Base-by-base conservation (phyloP, 1,284 basidiomycete genomes). In the Trametes polyzona region DNA sequence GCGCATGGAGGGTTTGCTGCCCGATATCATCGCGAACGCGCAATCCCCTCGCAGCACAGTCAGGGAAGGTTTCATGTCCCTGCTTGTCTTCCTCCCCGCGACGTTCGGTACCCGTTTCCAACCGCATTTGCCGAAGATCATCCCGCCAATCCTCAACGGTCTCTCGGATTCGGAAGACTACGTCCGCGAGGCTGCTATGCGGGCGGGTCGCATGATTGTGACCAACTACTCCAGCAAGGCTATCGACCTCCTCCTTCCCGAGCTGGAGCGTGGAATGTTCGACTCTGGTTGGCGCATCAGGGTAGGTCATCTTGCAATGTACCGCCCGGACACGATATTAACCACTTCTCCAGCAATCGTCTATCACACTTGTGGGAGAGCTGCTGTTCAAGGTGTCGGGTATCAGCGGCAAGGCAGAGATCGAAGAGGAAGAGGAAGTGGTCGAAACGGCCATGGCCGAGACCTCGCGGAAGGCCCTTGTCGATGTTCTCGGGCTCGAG, bases 141-240 rank as follows among this genome's bases (percentile, higher is more conserved):
- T 99, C 49, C 80, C 90, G 9, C 97, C 96, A 0, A 97, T 99
- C 67, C 81, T 99, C 46, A 87, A 86, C 56, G 97, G 97, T 67
- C 78, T 99, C 37, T 92, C 96, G 0, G 97, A 99, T 72, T 82
- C 88, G 4, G 95, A 96, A 65, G 97, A 99, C 76, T 95, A 91
- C 68, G 93, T 96, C 6, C 83, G 95, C 42, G 95, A 98, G 62
- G 96, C 96, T 14, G 96, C 96, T 4, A 98, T 99, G 96, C 87
- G 94, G 35, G 96, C 97, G n/a, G 96, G 96, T 61, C 85, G 96
- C 65, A 99, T 99, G 96, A 92, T 99, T 66, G 94, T 99, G 62
- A 91, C 89, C 58, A 98, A 98, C 74, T 98, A 99, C 77, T 92
- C 95, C 24, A 85, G 71, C 70, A 92, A 88, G 71, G 96, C 97